A percentile compares a stretch with the other conserved stretches of the same genome.
Conservation (phyloP, 345 rosid species). For the Dovyalis caffra region DNA sequence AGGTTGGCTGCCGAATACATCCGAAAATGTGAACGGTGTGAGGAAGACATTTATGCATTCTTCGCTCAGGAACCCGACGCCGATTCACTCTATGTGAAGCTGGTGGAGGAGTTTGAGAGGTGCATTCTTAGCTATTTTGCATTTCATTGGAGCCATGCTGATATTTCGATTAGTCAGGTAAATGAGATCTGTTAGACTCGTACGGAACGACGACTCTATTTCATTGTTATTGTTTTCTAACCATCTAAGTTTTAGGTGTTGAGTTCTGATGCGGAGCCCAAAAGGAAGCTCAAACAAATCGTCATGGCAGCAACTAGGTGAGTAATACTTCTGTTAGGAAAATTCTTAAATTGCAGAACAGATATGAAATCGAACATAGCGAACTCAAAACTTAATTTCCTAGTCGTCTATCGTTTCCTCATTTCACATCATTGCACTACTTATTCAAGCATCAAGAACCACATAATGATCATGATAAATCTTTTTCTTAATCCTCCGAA, state of each 20-base stretch:
- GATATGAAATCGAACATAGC: not conserved
- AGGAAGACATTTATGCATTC: conserved; percentile 51
- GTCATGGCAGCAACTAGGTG: conserved; percentile 94
- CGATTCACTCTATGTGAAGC: conserved; percentile 54
- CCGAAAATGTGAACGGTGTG: conserved; percentile 52
- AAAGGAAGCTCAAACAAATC: conserved; percentile 58
- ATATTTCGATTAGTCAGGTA: conserved; percentile 61
- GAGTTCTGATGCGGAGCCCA: conserved; percentile 50
- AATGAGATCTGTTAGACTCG: not conserved
- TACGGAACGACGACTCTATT: too few relatives aligned
- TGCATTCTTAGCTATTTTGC: conserved; percentile 81
- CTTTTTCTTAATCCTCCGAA: too few relatives aligned
- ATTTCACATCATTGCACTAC: too few relatives aligned
- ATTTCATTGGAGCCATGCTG: conserved; percentile 82
- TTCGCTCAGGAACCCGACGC: conserved; percentile 50
- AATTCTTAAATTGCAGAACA: not conserved
- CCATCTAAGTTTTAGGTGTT: conserved; percentile 42
- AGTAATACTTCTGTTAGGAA: not conserved
- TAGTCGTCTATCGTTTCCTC: too few relatives aligned
- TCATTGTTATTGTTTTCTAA: not conserved
- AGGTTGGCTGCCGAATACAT: conserved; percentile 63
- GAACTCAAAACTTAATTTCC: not conserved
- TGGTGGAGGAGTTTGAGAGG: conserved; percentile 73
- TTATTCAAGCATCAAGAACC: too few relatives aligned
- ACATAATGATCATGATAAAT: too few relatives aligned